Conservation (phyloP, 1,284 basidiomycete species). For the Apiotrichum sp. region DNA sequence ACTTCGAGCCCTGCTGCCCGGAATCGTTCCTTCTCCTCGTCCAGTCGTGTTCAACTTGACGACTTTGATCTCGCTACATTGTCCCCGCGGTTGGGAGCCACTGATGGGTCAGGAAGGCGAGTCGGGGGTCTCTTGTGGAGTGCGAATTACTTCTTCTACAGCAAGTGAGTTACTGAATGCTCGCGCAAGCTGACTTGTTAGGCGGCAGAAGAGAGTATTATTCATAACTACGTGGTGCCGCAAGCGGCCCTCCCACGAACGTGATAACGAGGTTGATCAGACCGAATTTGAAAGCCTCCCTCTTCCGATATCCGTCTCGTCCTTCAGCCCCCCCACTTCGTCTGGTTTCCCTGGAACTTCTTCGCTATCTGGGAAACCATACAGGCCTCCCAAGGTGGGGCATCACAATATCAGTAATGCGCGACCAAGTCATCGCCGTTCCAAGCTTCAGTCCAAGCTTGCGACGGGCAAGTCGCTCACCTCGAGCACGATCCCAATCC, state of each 20-base stretch:
- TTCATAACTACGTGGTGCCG: slow-evolving; percentile 93
- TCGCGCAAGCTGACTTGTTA: slow-evolving; percentile 8
- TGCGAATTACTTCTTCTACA: slow-evolving; percentile 96
- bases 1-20: neutral
- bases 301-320: slow-evolving; percentile 28
- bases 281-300: slow-evolving; percentile 23
- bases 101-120: slow-evolving; percentile 46
- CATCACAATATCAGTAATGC: slow-evolving; percentile 23
- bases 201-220: slow-evolving; percentile 73
- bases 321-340: slow-evolving; percentile 21
- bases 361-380: slow-evolving; percentile 6
- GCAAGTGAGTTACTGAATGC: slow-evolving; percentile 57
- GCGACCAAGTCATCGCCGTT: slow-evolving; percentile 21
- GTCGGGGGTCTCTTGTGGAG: slow-evolving; percentile 87
- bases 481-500: slow-evolving; percentile 38
- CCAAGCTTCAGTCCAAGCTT: slow-evolving; percentile 18
- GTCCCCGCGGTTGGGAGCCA: slow-evolving; percentile 12
- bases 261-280: slow-evolving; percentile 11
- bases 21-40: neutral
- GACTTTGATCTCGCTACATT: slow-evolving; percentile 42
- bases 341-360: slow-evolving; percentile 10
- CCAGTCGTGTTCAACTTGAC: slow-evolving; percentile 50
- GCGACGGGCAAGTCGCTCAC: slow-evolving; percentile 15
- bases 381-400: slow-evolving; percentile 4
- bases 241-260: slow-evolving; percentile 45